Base-by-base conservation (phyloP, 768 basidiomycete species). In the Tremella mesenterica region DNA sequence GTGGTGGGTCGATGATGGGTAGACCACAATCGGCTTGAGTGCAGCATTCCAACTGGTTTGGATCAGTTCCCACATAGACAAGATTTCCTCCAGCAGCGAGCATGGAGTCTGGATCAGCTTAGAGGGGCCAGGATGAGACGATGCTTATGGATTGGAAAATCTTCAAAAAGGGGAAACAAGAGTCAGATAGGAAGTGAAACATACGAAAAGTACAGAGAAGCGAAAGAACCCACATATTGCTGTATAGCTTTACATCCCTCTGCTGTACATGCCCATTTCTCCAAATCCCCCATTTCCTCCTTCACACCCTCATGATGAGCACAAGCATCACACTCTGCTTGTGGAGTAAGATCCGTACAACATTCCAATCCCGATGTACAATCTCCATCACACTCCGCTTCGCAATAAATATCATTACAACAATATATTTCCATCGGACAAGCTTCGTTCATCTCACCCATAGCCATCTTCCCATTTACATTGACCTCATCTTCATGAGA, bases 191-290 rank as follows among this genome's bases (percentile, higher is more conserved):
- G 38, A 41, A 6, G 36, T 20, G 18, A 3, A 47, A 30, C 5
- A 45, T 31, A 9, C 14, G 3, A 43, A 27, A n/a, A 45, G 10
- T 36, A 36, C 20, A 4, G 18, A 4, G 29, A 7, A 29, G 4
- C 25, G 25, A 29, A 30, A 6, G 9, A 8, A 61, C 67, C 52
- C 39, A 64, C 67, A 26, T 63, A 62, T 57, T 69, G 64, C 48
- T 69, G 61, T 21, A 69, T 61, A 25, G 64, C 62, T 51, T 63
- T 51, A 48, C 61, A 65, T 2, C 67, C 67, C 50, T 69, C 67
- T 57, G 63, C 62, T 13, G 60, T 48, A 33, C 62, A 63, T n/a
- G 64, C 62, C 67, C 67, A 69, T 29, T 53, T 43, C 33, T 62
- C 60, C 38, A 69, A 48, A 36, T 60, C 63, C 21, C 41, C 51